A percentile compares a stretch with the other conserved stretches of the same genome.
These are phyloP conservation scores for Persicaria tinctoria DNA, from an alignment of 148 eudicot species.

Conservation along the genomic window DNA sequence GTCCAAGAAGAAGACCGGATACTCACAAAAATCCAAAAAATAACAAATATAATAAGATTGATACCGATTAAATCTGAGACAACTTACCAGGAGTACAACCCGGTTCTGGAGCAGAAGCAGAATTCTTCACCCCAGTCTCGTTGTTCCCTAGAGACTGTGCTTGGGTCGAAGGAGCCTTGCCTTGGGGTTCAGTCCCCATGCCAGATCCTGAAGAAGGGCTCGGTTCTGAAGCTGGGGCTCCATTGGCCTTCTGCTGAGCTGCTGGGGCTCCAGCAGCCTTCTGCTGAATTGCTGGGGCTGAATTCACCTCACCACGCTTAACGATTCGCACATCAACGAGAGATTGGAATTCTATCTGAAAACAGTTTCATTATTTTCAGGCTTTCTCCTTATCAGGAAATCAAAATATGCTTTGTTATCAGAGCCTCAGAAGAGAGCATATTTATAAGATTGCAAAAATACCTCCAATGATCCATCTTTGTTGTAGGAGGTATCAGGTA, in stretches of 20 bases:
- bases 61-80: neutral
- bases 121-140: neutral
- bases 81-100: neutral
- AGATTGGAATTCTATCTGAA: slow-evolving; percentile 5
- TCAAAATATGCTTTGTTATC: neutral
- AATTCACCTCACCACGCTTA: neutral
- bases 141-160: neutral
- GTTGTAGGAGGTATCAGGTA: slow-evolving; percentile 47
- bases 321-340: slow-evolving; percentile 5
- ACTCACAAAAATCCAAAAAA: too few species aligned
- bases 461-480: slow-evolving; percentile 98
- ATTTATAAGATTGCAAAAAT: slow-evolving; percentile 12
- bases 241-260: neutral
- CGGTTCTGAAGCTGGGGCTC: neutral
- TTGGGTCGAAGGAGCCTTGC: neutral
- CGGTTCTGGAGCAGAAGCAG: neutral
- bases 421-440: neutral
- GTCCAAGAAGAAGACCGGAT: too few species aligned
- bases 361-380: neutral
- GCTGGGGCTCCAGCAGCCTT: neutral
- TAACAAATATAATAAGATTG: neutral
- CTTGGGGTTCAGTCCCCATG: neutral
- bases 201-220: neutral
- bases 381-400: neutral
- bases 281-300: neutral